Conservation (phyloP, 2,329 filamentous ascomycete species). For the Calonectria honghensis region DNA sequence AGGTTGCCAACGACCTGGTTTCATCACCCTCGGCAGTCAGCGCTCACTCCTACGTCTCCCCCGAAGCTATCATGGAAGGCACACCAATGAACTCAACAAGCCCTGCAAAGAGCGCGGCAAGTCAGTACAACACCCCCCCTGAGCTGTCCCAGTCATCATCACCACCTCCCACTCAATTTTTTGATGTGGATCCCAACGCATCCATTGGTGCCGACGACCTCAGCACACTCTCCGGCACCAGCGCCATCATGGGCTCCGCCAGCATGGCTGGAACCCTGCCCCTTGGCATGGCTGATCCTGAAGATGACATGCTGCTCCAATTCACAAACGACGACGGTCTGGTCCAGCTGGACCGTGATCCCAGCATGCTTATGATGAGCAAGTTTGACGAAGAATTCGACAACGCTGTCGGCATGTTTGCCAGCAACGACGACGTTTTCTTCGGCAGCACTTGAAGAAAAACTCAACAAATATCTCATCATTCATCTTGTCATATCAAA, state of each 20-base stretch:
- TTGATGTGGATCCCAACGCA: constrained; percentile 66
- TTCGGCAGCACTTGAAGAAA: constrained; percentile 63
- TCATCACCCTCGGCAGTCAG: constrained; percentile 64
- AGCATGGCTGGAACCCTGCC: constrained; percentile 59
- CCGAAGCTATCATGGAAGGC: constrained; percentile 65
- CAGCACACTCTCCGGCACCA: constrained; percentile 54
- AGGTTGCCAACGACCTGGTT: constrained; percentile 58
- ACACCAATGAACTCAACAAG: constrained; percentile 64
- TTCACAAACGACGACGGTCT: constrained; percentile 67
- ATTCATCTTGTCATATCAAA: constrained; percentile 19
- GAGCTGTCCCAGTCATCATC: constrained; percentile 78
- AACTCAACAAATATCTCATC: neutral
- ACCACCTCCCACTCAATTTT: constrained; percentile 70
- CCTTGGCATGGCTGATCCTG: constrained; percentile 61
- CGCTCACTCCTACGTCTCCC: constrained; percentile 68
- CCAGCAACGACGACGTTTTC: constrained; percentile 70
- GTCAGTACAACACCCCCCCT: constrained; percentile 75
- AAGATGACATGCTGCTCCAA: constrained; percentile 66
- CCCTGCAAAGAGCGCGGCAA: constrained; percentile 70
- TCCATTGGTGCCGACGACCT: constrained; percentile 57
- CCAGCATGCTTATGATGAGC: constrained; percentile 69
- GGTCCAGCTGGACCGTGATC: constrained; percentile 66
- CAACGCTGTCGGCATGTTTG: constrained; percentile 70
- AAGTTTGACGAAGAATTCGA: constrained; percentile 75
- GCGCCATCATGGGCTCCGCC: constrained; percentile 58